A percentile compares a stretch with the other conserved stretches of the same genome.
Conservation (phyloP, 129 eudicot genomes). For the Lactuca sativa region DNA sequence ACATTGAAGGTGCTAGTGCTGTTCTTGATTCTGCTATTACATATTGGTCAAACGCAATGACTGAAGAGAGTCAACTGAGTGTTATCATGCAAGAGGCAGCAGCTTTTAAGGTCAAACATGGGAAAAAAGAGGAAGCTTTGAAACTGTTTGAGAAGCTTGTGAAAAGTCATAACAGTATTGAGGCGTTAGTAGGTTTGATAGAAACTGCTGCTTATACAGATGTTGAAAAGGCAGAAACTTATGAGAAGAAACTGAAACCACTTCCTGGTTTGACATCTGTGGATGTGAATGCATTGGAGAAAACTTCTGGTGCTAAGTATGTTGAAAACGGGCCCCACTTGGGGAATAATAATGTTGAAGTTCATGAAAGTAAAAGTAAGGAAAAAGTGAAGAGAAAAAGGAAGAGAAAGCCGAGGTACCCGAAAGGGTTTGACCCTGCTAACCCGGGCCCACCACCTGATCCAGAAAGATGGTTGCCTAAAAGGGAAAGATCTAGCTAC, state of each 20-base stretch:
- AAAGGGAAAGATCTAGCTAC: constrained; percentile 86
- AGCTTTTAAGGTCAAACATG: constrained; percentile 79
- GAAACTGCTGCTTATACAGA: constrained; percentile 72
- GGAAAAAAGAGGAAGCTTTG: constrained; percentile 75
- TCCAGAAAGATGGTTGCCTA: constrained; percentile 92
- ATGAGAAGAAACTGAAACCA: constrained; percentile 75
- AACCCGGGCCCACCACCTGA: constrained; percentile 98
- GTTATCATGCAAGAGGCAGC: constrained; percentile 89
- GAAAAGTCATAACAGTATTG: constrained; percentile 58
- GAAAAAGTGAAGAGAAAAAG: constrained; percentile 82
- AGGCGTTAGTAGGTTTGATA: constrained; percentile 79
- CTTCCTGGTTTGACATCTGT: constrained; percentile 70
- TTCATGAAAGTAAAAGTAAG: constrained; percentile 57
- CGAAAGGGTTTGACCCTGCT: constrained; percentile 87
- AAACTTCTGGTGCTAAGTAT: constrained; percentile 85
- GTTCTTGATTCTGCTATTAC: constrained; percentile 63
- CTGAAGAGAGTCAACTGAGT: constrained; percentile 68
- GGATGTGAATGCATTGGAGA: constrained; percentile 78
- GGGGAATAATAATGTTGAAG: constrained; percentile 33
- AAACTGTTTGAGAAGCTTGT: constrained; percentile 78
- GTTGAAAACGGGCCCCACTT: constrained; percentile 47
- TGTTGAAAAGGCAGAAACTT: constrained; percentile 84
- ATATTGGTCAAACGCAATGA: constrained; percentile 88
- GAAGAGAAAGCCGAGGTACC: constrained; percentile 93
- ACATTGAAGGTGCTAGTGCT: constrained; percentile 70